Conservation (phyloP, 2,329 filamentous ascomycete genomes). For the Cytospora leucostoma region DNA sequence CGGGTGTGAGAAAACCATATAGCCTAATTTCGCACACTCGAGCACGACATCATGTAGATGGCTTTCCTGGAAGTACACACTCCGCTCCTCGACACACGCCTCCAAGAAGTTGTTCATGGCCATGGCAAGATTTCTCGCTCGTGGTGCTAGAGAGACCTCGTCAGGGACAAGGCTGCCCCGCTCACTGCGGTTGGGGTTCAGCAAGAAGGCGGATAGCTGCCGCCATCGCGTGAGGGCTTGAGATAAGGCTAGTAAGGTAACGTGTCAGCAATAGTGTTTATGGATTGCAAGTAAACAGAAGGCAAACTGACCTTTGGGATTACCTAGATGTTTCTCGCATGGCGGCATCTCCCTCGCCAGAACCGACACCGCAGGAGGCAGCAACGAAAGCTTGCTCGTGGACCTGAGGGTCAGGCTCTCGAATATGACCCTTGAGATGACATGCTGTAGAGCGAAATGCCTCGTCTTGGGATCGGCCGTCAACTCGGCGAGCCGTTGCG, state of each 20-base stretch:
- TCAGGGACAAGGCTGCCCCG: constrained; percentile 39
- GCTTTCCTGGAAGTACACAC: constrained; percentile 38
- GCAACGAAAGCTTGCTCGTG: constrained; percentile 37
- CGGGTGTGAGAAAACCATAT: constrained; percentile 46
- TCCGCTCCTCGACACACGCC: constrained; percentile 37
- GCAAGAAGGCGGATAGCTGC: constrained; percentile 44
- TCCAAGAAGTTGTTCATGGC: constrained; percentile 40
- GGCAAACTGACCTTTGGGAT: constrained; percentile 35
- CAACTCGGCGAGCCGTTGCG: constrained; percentile 33
- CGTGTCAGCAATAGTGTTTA: constrained; percentile 4
- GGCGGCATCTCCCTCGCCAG: constrained; percentile 37
- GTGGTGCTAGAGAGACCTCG: constrained; percentile 35
- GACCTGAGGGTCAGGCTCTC: constrained; percentile 38
- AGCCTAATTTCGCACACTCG: constrained; percentile 45
- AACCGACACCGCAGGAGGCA: constrained; percentile 38
- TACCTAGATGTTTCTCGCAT: constrained; percentile 31
- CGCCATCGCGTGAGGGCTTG: constrained; percentile 46
- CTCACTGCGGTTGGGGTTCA: constrained; percentile 42
- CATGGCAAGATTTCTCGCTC: constrained; percentile 37
- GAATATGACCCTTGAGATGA: constrained; percentile 41
- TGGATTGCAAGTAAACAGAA: neutral
- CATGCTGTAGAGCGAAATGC: constrained; percentile 39
- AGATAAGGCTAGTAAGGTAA: constrained; percentile 29
- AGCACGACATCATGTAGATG: constrained; percentile 44
- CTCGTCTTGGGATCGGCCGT: constrained; percentile 39